A percentile compares a stretch with the other conserved stretches of the same genome.
Conservation (phyloP, 164 flowering plant species). For the Houttuynia cordata region DNA sequence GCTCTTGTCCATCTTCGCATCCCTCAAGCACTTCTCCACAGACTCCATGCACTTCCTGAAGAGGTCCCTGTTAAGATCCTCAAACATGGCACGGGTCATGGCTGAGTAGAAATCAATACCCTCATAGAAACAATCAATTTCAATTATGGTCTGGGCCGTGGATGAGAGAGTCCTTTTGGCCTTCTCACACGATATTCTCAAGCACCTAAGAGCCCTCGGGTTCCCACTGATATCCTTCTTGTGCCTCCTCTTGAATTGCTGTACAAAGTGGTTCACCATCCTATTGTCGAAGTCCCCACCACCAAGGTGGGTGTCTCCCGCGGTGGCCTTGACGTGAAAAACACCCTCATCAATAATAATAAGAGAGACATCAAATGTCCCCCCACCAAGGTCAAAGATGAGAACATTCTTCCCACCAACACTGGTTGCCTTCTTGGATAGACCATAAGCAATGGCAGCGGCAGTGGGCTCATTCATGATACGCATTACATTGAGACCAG, state of each 20-base stretch:
- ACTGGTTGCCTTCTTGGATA: neutral
- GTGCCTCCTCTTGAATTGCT: neutral
- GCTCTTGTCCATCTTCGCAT: conserved; percentile 1
- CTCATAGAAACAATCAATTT: neutral
- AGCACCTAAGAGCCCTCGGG: no score
- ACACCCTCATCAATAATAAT: conserved; percentile 34
- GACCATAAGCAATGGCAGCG: conserved; percentile 2
- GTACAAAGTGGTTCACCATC: conserved; percentile 1
- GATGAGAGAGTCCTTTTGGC: no score
- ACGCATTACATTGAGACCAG: no score
- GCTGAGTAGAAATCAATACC: conserved; percentile 1
- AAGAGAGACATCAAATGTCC: conserved; percentile 43
- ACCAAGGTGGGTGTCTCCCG: conserved; percentile 43
- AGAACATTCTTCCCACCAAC: conserved; percentile 4
- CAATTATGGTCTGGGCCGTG: no score
- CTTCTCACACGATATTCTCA: no score
- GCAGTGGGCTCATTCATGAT: neutral
- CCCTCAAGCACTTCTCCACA: conserved; percentile 1
- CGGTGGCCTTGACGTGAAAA: conserved; percentile 38
- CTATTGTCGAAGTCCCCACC: conserved; percentile 16
- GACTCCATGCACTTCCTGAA: conserved; percentile 1
- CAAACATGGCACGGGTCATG: conserved; percentile 1
- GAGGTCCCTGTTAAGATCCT: conserved; percentile 2
- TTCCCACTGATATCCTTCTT: conserved; percentile 1
- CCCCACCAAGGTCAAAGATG: conserved; percentile 45